phyloP scores from a whole-genome alignment of 306 rosid species.

The Lathyrus tuberosus region DNA sequence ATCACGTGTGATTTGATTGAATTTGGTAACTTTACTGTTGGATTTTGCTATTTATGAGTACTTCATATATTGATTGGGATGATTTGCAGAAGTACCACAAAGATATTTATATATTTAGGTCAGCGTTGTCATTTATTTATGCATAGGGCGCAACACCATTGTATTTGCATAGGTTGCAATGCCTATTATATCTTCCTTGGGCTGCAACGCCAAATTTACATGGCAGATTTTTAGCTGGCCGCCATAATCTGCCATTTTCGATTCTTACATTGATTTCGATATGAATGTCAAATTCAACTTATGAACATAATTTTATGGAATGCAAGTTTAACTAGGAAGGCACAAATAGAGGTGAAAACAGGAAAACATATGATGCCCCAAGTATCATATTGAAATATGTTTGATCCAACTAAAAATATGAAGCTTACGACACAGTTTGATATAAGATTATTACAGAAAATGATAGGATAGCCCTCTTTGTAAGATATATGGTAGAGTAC shows the following conservation, averaged over 20 bases:
- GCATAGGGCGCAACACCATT: too few species aligned
- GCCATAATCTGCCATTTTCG: not conserved
- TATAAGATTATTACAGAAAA: not conserved
- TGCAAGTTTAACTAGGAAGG: not conserved
- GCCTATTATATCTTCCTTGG: too few species aligned
- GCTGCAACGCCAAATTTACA: not conserved
- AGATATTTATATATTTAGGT: not conserved
- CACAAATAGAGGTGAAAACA: constrained; percentile 5
- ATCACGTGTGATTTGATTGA: constrained; percentile 36
- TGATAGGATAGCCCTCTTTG: not conserved
- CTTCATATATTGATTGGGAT: constrained; percentile 17
- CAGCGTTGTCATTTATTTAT: not conserved
- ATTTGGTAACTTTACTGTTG: constrained; percentile 22
- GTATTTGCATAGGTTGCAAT: too few species aligned
- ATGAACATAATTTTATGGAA: not conserved
- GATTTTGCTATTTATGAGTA: constrained; percentile 30
- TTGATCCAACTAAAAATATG: not conserved
- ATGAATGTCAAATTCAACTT: not conserved
- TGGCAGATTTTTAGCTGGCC: not conserved
- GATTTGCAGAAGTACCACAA: constrained; percentile 4
- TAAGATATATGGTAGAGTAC: not conserved
- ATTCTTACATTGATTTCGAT: not conserved
- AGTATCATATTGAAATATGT: constrained; percentile 6
- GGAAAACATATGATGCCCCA: not conserved
- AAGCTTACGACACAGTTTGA: not conserved